Evolutionary conservation across 2,329 filamentous ascomycete species (phyloP).

Genomic region (Paracoccidioides lutzii): DNA sequence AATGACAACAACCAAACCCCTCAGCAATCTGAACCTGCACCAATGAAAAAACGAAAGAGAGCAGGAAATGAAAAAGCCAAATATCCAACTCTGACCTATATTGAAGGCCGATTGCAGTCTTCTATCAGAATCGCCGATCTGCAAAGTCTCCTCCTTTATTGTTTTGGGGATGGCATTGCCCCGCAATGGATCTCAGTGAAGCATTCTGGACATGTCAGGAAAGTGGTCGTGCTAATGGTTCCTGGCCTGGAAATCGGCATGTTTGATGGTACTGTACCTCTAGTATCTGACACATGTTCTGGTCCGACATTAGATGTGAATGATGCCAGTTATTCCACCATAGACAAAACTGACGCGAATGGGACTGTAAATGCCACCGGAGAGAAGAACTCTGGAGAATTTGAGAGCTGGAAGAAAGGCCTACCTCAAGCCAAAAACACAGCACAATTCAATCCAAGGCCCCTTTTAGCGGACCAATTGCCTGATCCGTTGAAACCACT

Average conservation of each 20-base stretch:
- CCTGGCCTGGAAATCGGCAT: slow-evolving; percentile 83
- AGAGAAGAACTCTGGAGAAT: slow-evolving; percentile 20
- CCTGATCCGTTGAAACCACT: slow-evolving; percentile 50
- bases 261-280: slow-evolving; percentile 51
- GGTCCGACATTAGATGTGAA: slow-evolving; percentile 8
- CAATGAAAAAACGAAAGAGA: slow-evolving; percentile 21
- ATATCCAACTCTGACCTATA: slow-evolving; percentile 42
- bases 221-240: slow-evolving; percentile 82
- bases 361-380: slow-evolving; percentile 2
- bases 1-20: neutral
- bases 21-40: slow-evolving; percentile 7
- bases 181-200: slow-evolving; percentile 52
- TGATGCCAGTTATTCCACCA: slow-evolving; percentile 3
- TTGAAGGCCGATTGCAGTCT: slow-evolving; percentile 41
- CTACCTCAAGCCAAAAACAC: slow-evolving; percentile 19
- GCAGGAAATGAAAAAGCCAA: slow-evolving; percentile 34
- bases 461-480: slow-evolving; percentile 20
- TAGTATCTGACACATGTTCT: slow-evolving; percentile 18
- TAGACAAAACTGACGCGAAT: slow-evolving; percentile 1
- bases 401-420: slow-evolving; percentile 29
- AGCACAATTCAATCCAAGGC: slow-evolving; percentile 22
- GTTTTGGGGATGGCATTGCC: slow-evolving; percentile 47
- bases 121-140: slow-evolving; percentile 46
- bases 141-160: slow-evolving; percentile 46
- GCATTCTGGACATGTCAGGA: slow-evolving; percentile 45